Base-by-base conservation (phyloP, 306 rosid species). In the Inga laurina region DNA sequence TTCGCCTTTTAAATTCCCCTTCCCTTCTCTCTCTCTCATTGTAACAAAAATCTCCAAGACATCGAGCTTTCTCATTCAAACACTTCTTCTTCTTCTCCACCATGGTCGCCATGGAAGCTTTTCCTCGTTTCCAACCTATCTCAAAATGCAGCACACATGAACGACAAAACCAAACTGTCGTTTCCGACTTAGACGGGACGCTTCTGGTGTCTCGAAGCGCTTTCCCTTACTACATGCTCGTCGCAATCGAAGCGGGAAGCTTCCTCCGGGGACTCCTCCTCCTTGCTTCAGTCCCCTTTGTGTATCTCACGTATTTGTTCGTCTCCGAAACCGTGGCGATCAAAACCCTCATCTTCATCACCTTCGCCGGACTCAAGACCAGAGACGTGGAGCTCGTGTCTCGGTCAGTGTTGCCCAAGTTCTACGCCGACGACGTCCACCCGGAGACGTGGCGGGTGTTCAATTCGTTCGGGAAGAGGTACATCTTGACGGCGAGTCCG, bases 221-320 rank as follows among this genome's bases (percentile, higher is more conserved):
- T 49, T 96, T 96, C 45, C 98, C 99, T 0, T 96, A 96, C 82
- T 96, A 84, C 93, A 87, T 96, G 98, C 98, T 96, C 5, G 77
- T 96, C 1, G 99, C 99, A 44, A 74, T 94, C 3, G 99, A 96
- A 76, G 99, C 98, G 4, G 99, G 99, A 0, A 96, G 94, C 74
- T 70, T 91, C 76, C 44, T 94, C 1, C 86, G 99, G 46, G 98
- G 87, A 2, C 83, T 96, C 0, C 0, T 93, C 8, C 94, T 96
- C 34, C 80, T 96, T 1, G 56, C 59, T 0, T 86, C 93, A 0
- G 91, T 88, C 11, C 99, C 99, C 1, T 90, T 91, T 6, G 90
- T 92, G 0, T 94, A 92, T 44, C 85, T 92, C 73, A 88, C 90
- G 3, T 92, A 93, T 84, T 3, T 95, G 7, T 89, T 96, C 32